Conservation (phyloP, 106 monocot species). For the Posidonia australis region DNA sequence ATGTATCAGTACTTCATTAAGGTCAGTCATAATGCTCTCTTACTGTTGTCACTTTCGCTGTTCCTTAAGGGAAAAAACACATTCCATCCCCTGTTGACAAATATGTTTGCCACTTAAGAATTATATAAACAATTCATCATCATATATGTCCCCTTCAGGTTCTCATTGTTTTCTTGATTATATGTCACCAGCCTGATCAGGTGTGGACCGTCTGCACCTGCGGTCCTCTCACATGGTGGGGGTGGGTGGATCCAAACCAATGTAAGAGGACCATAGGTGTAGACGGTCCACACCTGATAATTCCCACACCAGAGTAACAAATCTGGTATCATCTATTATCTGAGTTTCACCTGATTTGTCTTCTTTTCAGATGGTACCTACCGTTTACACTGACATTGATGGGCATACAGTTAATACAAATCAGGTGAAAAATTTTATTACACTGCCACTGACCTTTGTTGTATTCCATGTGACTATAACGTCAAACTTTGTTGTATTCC, state of each 20-base stretch:
- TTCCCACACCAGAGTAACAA: too few relatives aligned
- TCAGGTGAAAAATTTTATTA: constrained; percentile 40
- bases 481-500: neutral
- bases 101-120: too few relatives aligned
- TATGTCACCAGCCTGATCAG: too few relatives aligned
- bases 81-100: neutral
- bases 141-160: too few relatives aligned
- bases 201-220: too few relatives aligned
- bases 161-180: too few relatives aligned
- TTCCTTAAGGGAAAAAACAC: neutral
- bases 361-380: constrained; percentile 78
- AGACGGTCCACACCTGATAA: too few relatives aligned
- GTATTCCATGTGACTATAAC: neutral
- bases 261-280: too few relatives aligned
- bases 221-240: too few relatives aligned
- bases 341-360: neutral
- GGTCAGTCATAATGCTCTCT: constrained; percentile 14
- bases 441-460: neutral
- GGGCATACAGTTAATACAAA: constrained; percentile 66
- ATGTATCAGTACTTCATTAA: constrained; percentile 97
- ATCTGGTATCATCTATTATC: too few relatives aligned
- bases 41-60: neutral
- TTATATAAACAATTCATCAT: too few relatives aligned
- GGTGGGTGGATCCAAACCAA: too few relatives aligned
- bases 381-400: constrained; percentile 77